Base-by-base conservation (phyloP, 2,329 filamentous ascomycete genomes). In the Bisporella sp. region DNA sequence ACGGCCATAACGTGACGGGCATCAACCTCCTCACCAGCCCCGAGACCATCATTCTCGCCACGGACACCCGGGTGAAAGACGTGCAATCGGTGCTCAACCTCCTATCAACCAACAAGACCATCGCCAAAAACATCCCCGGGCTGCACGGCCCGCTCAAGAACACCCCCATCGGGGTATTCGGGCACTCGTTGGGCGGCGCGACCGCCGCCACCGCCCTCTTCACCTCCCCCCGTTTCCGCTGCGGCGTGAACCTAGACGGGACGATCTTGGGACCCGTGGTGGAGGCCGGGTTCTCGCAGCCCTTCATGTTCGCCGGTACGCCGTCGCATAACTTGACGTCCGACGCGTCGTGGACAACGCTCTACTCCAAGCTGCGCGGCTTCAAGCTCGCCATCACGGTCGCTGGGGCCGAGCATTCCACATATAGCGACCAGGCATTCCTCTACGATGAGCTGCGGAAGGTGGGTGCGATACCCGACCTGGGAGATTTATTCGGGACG, bases 161-260 rank as follows among this genome's bases (percentile, higher is more conserved):
- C 4, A 47, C 44, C 5, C 33, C 31, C 30, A 46, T 54, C 12
- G 57, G 53, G 4, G 48, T 54, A 5, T 35, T 56, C n/a, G 57
- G 57, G 5, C 57, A 59, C 41, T 56, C 54, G 5, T 61, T 62
- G 6, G 65, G 65, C 1, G 64, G 65, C 1, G 64, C 66, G 1
- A 57, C 65, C 2, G 61, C 67, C 2, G 67, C 64, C 6, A 56
- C 57, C 5, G 57, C 61, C 1, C 59, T 68, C 49, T 50, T 60
- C 4, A 46, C 52, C 9, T 65, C 69, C 29, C 40, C 47, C 2
- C 57, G 66, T 11, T 56, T 71, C 39, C 48, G 57, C 1, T 65
- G 59, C 2, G 68, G 67, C 7, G 54, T 69, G 4, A 68, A 69
- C 49, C 54, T 71, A 13, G 69, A 71, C 47, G 69, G 69, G 3